These are phyloP conservation scores for Theobroma grandiflorum DNA, from an alignment of 441 rosid species.

Conservation along the genomic window DNA sequence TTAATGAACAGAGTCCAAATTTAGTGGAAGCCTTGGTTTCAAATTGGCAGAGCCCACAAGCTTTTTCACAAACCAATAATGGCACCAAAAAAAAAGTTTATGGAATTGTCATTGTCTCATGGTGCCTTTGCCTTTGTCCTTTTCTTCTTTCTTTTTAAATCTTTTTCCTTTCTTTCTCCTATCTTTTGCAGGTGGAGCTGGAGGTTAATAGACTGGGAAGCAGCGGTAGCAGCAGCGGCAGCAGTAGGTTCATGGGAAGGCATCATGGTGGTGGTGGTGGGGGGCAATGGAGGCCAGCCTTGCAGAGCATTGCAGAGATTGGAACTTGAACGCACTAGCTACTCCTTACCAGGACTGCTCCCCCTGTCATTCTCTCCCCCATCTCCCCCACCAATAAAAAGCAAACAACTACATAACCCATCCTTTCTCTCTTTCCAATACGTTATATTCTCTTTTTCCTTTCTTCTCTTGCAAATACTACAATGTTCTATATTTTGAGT, in stretches of 20 bases:
- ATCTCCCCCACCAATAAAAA: background rate
- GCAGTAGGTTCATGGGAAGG: constrained; percentile 40
- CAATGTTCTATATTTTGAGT: background rate
- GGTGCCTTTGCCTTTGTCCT: background rate
- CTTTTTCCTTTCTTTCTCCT: background rate
- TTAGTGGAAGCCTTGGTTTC: constrained; percentile 6
- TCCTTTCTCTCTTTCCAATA: constrained; percentile 23
- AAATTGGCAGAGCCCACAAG: background rate
- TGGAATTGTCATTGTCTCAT: constrained; percentile 24
- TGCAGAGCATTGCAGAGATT: constrained; percentile 79
- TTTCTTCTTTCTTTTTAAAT: background rate
- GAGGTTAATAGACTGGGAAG: constrained; percentile 34
- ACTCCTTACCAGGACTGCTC: background rate
- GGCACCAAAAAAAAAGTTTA: background rate
- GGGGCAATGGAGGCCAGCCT: constrained; percentile 87
- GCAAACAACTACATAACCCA: background rate
- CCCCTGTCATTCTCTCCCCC: background rate
- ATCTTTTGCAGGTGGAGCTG: constrained; percentile 40
- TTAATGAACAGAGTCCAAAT: constrained; percentile 12
- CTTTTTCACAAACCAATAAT: constrained; percentile 12
- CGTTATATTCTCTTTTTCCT: background rate
- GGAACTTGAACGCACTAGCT: constrained; percentile 43
- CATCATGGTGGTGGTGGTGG: constrained; percentile 44
- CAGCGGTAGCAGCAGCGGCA: constrained; percentile 33
- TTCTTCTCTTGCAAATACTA: background rate